Conservation (phyloP, 169 alveolate species). For the Cryptosporidium parvum region DNA sequence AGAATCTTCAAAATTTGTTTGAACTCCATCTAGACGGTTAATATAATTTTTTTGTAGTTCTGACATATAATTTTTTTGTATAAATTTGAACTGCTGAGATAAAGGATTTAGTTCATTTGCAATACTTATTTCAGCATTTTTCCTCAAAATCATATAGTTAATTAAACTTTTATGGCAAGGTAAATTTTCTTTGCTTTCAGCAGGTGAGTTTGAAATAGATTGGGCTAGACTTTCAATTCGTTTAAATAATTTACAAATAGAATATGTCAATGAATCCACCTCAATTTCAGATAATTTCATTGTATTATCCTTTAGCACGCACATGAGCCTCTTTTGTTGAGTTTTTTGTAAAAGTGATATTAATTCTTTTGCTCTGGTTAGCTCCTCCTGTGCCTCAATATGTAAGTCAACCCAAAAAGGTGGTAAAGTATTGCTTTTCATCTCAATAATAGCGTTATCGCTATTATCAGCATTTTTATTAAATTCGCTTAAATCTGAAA, state of each 20-base stretch:
- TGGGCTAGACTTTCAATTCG: slow-evolving; percentile 51
- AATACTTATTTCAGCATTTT: slow-evolving; percentile 81
- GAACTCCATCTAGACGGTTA: slow-evolving; percentile 57
- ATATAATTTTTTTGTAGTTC: slow-evolving; percentile 78
- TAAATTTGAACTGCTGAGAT: slow-evolving; percentile 79
- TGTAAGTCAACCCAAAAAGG: slow-evolving; percentile 80
- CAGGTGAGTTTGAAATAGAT: slow-evolving; percentile 72
- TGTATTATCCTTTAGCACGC: slow-evolving; percentile 73
- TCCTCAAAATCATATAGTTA: slow-evolving; percentile 77
- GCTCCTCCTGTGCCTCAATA: slow-evolving; percentile 80
- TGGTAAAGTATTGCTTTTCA: slow-evolving; percentile 78
- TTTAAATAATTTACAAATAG: slow-evolving; percentile 42
- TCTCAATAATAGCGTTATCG: slow-evolving; percentile 68
- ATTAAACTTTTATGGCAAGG: background rate
- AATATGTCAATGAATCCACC: slow-evolving; percentile 15
- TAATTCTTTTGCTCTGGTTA: slow-evolving; percentile 73
- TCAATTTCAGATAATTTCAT: slow-evolving; percentile 29
- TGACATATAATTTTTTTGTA: slow-evolving; percentile 79
- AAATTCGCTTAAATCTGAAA: background rate
- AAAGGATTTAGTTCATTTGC: slow-evolving; percentile 80
- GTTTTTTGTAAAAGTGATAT: slow-evolving; percentile 77
- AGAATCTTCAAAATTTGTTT: background rate
- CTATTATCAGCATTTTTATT: background rate
- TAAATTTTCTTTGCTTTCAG: slow-evolving; percentile 63
- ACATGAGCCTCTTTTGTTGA: slow-evolving; percentile 77